phyloP scores from a whole-genome alignment of 441 rosid species.

The Gossypium trilobum region DNA sequence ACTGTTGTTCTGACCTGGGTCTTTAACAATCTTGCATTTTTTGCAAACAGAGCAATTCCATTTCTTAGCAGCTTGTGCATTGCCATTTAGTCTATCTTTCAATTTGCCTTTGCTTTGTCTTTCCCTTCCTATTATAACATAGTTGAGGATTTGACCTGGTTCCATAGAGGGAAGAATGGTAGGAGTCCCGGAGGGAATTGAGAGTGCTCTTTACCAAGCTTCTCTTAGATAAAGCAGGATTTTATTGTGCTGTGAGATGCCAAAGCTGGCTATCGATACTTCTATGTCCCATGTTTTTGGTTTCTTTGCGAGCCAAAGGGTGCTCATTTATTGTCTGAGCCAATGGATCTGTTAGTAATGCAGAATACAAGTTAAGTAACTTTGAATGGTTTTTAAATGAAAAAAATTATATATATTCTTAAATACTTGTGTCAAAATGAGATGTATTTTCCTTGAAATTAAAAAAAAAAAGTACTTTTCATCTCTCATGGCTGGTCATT shows the following conservation, averaged over 20 bases:
- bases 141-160: not conserved
- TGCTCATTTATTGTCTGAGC: slow-evolving; percentile 9
- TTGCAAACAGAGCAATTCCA: not conserved
- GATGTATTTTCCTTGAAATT: slow-evolving; percentile 6
- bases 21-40: not conserved
- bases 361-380: not conserved
- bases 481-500: slow-evolving; percentile 21
- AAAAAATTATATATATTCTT: not conserved
- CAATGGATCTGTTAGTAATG: not conserved
- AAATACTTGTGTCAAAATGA: not conserved
- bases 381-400: not conserved
- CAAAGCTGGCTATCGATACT: not conserved
- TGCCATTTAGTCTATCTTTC: not conserved
- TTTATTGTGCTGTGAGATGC: not conserved
- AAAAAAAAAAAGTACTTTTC: slow-evolving; percentile 2
- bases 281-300: not conserved
- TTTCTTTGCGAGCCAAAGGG: not conserved
- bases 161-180: not conserved
- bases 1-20: not conserved
- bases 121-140: not conserved
- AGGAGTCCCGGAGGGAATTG: not conserved
- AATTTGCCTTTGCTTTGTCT: not conserved
- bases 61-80: slow-evolving; percentile 6
- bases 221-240: not conserved
- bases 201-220: not conserved